phyloP scores from a whole-genome alignment of 345 rosid species.

The Syzygium aqueum region DNA sequence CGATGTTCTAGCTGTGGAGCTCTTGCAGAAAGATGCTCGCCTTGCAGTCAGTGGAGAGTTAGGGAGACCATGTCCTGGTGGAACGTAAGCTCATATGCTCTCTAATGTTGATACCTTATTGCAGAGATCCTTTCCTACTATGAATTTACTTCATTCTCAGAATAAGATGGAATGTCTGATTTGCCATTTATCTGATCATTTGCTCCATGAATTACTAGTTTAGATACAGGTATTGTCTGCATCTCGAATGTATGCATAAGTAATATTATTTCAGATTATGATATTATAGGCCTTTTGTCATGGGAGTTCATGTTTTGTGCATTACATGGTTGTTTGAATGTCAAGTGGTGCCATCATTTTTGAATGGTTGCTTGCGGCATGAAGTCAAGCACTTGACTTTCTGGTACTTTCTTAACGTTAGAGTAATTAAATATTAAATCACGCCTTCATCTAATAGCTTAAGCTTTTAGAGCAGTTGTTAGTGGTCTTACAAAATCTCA shows the following conservation, averaged over 20 bases:
- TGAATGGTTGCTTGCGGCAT: not conserved
- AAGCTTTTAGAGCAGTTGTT: no score
- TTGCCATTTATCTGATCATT: not conserved
- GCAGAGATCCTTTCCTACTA: not conserved
- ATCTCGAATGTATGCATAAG: not conserved
- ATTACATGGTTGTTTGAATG: not conserved
- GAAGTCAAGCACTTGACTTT: not conserved
- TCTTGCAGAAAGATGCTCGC: slow-evolving; percentile 87
- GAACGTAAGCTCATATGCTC: slow-evolving; percentile 43
- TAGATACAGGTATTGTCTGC: not conserved
- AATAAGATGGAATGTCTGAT: not conserved
- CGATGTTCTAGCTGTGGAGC: slow-evolving; percentile 96
- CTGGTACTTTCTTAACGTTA: not conserved
- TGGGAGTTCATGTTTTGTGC: not conserved
- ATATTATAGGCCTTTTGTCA: not conserved
- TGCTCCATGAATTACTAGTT: not conserved
- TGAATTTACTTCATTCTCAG: not conserved
- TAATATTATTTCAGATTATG: not conserved
- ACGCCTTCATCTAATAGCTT: no score
- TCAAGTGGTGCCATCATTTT: not conserved
- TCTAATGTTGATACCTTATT: not conserved
- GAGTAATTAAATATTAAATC: no score
- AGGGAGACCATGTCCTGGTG: slow-evolving; percentile 85
- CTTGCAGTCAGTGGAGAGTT: slow-evolving; percentile 78
- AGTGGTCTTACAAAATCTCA: no score